Evolutionary conservation across 169 alveolate genomes (phyloP), one percentile per base, ranked within the genome.

Genomic region (Theileria equi): DNA sequence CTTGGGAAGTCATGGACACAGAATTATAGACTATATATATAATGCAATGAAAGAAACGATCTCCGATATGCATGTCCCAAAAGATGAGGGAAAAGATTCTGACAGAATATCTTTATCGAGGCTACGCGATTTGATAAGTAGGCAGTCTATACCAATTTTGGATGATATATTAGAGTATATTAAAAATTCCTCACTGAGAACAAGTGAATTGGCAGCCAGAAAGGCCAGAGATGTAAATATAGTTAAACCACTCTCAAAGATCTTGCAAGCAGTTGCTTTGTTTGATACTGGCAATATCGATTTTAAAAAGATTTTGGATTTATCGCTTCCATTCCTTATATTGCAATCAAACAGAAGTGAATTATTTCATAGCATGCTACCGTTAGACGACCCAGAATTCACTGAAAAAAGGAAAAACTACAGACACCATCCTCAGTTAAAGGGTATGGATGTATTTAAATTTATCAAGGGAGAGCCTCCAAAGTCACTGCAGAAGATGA

Each of bases 141-240:
- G 71, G 16, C 84, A 74, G 43, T 52, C 53, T 36, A 58, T 65
- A 2, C 23, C 64, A 11, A 52, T 74, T 66, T 13, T 63, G 19
- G 79, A 65, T 13, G 84, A 74, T 31, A 63, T 63, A 13, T 4
- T 74, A 17, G 3, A 16, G 32, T 78, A 73, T 3, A 32, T 64
- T 2, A 52, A 66, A 48, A 13, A 29, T 6, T 49, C 60, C 5
- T 58, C 63, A 43, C 60, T 59, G 61, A 40, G 21, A 50, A 47
- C 35, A 34, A 65, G 84, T 70, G 21, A 53, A 10, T 38, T 19
- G 80, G 71, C 79, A 10, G 79, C 80, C n/a, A 59, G 38, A 31
- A 38, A 40, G 53, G 50, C 48, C 23, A 70, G 67, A 11, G 80
- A 65, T 45, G 63, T 34, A 50, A 66, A 65, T 47, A 32, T 65